A percentile compares a stretch with the other conserved stretches of the same genome.
phyloP scores from a whole-genome alignment of 495 filamentous ascomycete genomes.

The Penicillium verhagenii region DNA sequence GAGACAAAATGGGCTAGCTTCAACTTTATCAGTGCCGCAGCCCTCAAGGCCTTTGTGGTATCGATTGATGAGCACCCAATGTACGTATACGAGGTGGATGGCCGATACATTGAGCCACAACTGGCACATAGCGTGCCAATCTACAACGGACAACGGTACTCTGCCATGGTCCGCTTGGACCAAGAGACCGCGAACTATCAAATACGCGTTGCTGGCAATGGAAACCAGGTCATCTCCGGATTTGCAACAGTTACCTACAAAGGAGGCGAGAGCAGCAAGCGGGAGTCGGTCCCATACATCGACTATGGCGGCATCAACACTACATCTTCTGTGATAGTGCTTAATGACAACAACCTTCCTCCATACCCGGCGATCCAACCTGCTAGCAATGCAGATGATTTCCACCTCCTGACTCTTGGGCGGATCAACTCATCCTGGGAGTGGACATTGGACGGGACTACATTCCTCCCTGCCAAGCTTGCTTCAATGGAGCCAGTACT shows the following conservation, averaged over 20 bases:
- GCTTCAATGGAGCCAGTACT: slow-evolving; percentile 30
- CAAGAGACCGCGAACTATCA: slow-evolving; percentile 31
- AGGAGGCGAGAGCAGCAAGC: slow-evolving; percentile 6
- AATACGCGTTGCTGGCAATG: slow-evolving; percentile 30
- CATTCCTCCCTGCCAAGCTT: slow-evolving; percentile 17
- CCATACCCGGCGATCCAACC: slow-evolving; percentile 37
- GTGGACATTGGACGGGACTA: slow-evolving; percentile 39
- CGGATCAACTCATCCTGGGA: slow-evolving; percentile 35
- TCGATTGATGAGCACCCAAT: slow-evolving; percentile 46
- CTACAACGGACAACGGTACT: slow-evolving; percentile 35
- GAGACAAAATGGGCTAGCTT: slow-evolving; percentile 43
- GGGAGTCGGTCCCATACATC: slow-evolving; percentile 33
- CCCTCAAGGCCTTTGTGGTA: slow-evolving; percentile 34
- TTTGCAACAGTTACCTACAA: slow-evolving; percentile 33
- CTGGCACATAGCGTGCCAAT: slow-evolving; percentile 26
- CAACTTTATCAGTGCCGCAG: slow-evolving; percentile 45
- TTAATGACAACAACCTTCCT: slow-evolving; percentile 28
- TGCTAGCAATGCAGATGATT: slow-evolving; percentile 30
- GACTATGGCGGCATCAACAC: slow-evolving; percentile 36
- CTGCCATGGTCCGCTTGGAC: slow-evolving; percentile 38
- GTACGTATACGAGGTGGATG: slow-evolving; percentile 44
- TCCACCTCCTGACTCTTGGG: slow-evolving; percentile 34
- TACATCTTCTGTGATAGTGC: slow-evolving; percentile 29
- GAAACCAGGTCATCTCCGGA: slow-evolving; percentile 33
- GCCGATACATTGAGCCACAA: slow-evolving; percentile 36